Evolutionary conservation across 805 yeast genomes (phyloP), one percentile per base, ranked within the genome.

Genomic region (Ogataea trehaloabstinens): DNA sequence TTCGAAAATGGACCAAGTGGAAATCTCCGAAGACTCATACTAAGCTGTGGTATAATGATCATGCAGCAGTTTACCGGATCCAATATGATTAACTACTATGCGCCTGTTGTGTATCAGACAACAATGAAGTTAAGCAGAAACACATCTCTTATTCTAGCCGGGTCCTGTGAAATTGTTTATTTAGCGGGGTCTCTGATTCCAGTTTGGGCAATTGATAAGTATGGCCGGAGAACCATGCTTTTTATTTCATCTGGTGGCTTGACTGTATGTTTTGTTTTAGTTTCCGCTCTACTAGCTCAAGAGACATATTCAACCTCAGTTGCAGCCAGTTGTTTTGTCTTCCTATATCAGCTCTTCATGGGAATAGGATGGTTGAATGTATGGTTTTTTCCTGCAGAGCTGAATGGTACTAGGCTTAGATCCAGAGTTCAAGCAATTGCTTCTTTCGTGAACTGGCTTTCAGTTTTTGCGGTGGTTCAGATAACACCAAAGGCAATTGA

Each of bases 371-470:
- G 33, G 33, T 24, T 28, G 12, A 38, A 32, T 11, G 63, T 67
- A 24, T 74, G 78, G 77, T 56, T 78, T 46, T 74, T 71, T 40
- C 77, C 77, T n/a, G 77, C 84, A 6, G 85, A 79, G 53, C 55
- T 80, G 24, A 64, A 71, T 40, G 74, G 84, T 2, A 63, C 74
- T 22, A 35, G 48, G 8, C 33, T 69, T 34, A 69, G 85, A 58
- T 74, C 80, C 30, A 63, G 74, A 34, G 70, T 78, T 32, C 63
- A 70, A 44, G 76, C 75, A 38, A 44, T 76, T 5, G 66, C 77
- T 5, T 74, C 81, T 5, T 73, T 76, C 15, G 60, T 72, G 32
- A 79, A 78, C 54, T 79, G 83, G 82, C 56, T 70, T 4, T 68
- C 69, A 51, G 77, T 75, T 52, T 79, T 78, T 51, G 51, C 72